A percentile compares a stretch with the other conserved stretches of the same genome.
phyloP scores from a whole-genome alignment of 2,329 filamentous ascomycete species.

The Sarocladium brachiariae region DNA sequence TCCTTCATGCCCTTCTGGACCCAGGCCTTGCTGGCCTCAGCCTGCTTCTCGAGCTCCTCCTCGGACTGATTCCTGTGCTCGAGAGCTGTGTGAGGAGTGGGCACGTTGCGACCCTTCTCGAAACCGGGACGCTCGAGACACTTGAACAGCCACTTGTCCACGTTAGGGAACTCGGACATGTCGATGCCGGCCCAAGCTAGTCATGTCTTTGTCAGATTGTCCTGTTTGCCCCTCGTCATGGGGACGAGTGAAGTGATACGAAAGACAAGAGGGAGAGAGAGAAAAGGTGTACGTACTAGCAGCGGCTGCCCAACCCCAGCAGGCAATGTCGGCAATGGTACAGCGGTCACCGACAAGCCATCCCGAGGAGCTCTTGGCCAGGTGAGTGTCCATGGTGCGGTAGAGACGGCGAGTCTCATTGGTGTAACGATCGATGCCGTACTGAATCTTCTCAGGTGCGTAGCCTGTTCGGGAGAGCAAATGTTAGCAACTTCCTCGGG shows the following conservation, averaged over 20 bases:
- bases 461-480: no score
- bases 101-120: conserved; percentile 68
- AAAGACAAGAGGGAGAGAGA: no score
- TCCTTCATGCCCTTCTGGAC: conserved; percentile 63
- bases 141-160: conserved; percentile 71
- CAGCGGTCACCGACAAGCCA: conserved; percentile 61
- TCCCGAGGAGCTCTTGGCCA: conserved; percentile 48
- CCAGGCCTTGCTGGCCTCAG: conserved; percentile 51
- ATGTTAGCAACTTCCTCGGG: no score
- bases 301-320: conserved; percentile 68
- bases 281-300: conserved; percentile 30
- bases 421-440: conserved; percentile 73
- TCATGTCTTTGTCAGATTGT: neutral
- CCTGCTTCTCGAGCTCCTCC: conserved; percentile 51
- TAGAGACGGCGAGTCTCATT: conserved; percentile 83
- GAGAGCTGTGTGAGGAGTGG: conserved; percentile 56
- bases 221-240: neutral
- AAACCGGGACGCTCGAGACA: conserved; percentile 64
- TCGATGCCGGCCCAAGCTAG: conserved; percentile 40
- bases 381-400: conserved; percentile 65
- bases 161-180: conserved; percentile 65
- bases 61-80: conserved; percentile 35
- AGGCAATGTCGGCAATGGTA: conserved; percentile 73
- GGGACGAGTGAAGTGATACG: neutral
- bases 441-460: conserved; percentile 74